phyloP scores from a whole-genome alignment of 2,329 filamentous ascomycete genomes.

The Ophiocordyceps camponoti-rufipedis region DNA sequence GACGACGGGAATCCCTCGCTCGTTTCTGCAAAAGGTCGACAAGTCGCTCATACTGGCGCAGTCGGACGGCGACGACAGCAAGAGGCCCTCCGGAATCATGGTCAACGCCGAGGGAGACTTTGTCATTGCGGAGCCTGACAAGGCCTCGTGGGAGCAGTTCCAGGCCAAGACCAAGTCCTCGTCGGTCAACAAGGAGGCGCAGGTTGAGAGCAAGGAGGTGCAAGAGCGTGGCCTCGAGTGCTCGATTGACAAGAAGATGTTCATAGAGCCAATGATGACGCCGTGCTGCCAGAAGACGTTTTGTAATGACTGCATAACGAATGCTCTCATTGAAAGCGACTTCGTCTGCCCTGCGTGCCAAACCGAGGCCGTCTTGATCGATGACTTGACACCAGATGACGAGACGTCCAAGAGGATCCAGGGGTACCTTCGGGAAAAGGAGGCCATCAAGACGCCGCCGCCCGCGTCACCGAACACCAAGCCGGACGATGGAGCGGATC shows the following conservation, averaged over 20 bases:
- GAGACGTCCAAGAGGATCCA: constrained; percentile 64
- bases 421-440: constrained; percentile 46
- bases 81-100: constrained; percentile 82
- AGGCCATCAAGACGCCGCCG: constrained; percentile 24
- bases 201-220: constrained; percentile 67
- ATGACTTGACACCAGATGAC: constrained; percentile 72
- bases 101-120: constrained; percentile 95
- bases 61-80: constrained; percentile 63
- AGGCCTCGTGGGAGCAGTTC: constrained; percentile 90
- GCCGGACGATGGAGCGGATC: constrained; percentile 24
- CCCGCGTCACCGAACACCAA: constrained; percentile 15
- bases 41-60: constrained; percentile 63
- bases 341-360: constrained; percentile 87
- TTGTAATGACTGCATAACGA: constrained; percentile 99
- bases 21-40: constrained; percentile 88
- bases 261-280: constrained; percentile 97
- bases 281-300: constrained; percentile 97
- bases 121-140: constrained; percentile 89
- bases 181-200: constrained; percentile 60
- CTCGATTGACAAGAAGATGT: constrained; percentile 92
- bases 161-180: constrained; percentile 87
- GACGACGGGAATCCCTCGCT: constrained; percentile 90
- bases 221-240: constrained; percentile 81
- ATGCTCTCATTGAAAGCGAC: constrained; percentile 95
- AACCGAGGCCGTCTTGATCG: constrained; percentile 79